Conservation (phyloP, 352 stramenopile genomes). For the Blastocystis sp. region DNA sequence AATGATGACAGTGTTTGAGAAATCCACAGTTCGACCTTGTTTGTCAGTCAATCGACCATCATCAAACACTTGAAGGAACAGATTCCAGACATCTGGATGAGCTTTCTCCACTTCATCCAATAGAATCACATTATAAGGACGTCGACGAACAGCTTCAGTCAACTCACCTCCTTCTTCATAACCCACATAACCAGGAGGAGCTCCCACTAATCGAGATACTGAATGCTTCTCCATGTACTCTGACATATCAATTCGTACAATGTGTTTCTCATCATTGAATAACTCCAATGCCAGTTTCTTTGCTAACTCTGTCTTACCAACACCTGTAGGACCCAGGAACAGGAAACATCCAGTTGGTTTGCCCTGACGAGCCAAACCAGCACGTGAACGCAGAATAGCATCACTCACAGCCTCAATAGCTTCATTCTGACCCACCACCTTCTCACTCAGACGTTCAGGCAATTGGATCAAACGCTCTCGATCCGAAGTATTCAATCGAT, state of each 20-base stretch:
- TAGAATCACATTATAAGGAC: constrained; percentile 89
- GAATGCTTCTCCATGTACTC: constrained; percentile 94
- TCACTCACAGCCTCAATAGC: constrained; percentile 83
- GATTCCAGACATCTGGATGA: constrained; percentile 86
- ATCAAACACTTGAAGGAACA: constrained; percentile 90
- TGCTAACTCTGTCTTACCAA: constrained; percentile 86
- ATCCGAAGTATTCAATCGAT: constrained; percentile 73
- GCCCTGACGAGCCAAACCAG: constrained; percentile 75
- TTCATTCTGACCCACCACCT: constrained; percentile 84
- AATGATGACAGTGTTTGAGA: constrained; percentile 91
- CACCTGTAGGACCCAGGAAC: constrained; percentile 87
- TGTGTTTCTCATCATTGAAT: constrained; percentile 86
- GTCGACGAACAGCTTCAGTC: constrained; percentile 83
- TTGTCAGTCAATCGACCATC: constrained; percentile 92
- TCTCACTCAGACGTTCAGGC: constrained; percentile 75
- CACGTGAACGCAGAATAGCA: constrained; percentile 81
- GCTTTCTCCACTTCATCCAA: constrained; percentile 97
- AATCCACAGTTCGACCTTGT: constrained; percentile 87
- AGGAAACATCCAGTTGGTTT: constrained; percentile 87
- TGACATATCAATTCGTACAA: constrained; percentile 91
- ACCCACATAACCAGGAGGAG: constrained; percentile 87
- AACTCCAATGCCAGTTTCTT: constrained; percentile 86
- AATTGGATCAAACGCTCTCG: constrained; percentile 76
- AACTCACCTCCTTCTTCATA: constrained; percentile 87
- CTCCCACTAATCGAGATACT: constrained; percentile 82